phyloP scores from a whole-genome alignment of 2,329 filamentous ascomycete genomes.

The Aspergillus phoenicis region DNA sequence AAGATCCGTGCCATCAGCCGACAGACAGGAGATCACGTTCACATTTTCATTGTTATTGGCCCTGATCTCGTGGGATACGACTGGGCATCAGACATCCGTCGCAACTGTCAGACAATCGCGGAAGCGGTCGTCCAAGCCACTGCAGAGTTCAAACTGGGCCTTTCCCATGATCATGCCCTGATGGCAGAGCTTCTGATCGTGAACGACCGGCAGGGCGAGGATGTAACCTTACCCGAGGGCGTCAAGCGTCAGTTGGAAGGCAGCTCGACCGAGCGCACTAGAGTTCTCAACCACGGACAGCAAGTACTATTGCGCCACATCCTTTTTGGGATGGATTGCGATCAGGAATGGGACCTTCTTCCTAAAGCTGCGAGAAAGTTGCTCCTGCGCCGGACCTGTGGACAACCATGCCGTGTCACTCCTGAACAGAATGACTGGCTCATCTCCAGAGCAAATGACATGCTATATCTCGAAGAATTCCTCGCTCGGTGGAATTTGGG shows the following conservation, averaged over 20 bases:
- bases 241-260: slow-evolving; percentile 25
- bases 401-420: slow-evolving; percentile 43
- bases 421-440: slow-evolving; percentile 47
- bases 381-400: slow-evolving; percentile 46
- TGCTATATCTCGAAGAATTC: slow-evolving; percentile 40
- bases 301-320: slow-evolving; percentile 18
- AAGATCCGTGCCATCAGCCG: slow-evolving; percentile 15
- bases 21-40: slow-evolving; percentile 23
- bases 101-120: slow-evolving; percentile 39
- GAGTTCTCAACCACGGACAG: slow-evolving; percentile 15
- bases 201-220: slow-evolving; percentile 29
- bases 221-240: slow-evolving; percentile 21
- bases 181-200: slow-evolving; percentile 35
- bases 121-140: slow-evolving; percentile 40
- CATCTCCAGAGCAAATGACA: slow-evolving; percentile 33
- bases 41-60: slow-evolving; percentile 32
- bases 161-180: slow-evolving; percentile 38
- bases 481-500: slow-evolving; percentile 53
- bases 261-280: slow-evolving; percentile 36
- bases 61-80: slow-evolving; percentile 25
- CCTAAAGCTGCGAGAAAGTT: slow-evolving; percentile 9
- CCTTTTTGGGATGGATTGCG: slow-evolving; percentile 17
- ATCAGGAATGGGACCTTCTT: slow-evolving; percentile 19
- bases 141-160: slow-evolving; percentile 33
- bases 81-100: slow-evolving; percentile 30